phyloP scores from a whole-genome alignment of 331 rosid species.

The Pyracantha coccinea region DNA sequence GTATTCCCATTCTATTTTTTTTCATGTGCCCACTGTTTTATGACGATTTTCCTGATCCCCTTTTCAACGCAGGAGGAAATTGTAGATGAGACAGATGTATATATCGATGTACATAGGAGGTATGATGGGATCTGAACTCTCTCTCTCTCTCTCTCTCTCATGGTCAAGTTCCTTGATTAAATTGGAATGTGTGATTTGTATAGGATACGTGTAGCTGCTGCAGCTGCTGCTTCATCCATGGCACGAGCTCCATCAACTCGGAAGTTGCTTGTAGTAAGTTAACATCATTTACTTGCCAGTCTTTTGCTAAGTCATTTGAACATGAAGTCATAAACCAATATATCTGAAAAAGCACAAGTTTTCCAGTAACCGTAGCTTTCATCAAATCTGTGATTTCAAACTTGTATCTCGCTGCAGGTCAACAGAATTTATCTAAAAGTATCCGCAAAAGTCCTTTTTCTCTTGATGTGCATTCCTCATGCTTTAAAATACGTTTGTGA shows the following conservation, averaged over 20 bases:
- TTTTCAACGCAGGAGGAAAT: constrained; percentile 32
- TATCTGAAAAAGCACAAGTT: neutral
- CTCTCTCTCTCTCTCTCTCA: neutral
- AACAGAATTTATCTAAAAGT: neutral
- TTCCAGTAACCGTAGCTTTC: neutral
- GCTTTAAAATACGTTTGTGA: neutral
- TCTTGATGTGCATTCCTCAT: neutral
- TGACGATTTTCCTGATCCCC: neutral
- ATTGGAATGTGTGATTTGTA: neutral
- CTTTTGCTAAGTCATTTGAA: neutral
- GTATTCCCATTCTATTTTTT: neutral
- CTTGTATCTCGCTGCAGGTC: neutral
- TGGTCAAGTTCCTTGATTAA: neutral
- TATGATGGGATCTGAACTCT: neutral
- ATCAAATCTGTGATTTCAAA: neutral
- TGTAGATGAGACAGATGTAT: constrained; percentile 45
- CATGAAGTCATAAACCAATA: neutral
- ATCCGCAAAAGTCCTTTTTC: neutral
- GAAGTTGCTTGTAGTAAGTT: constrained; percentile 29
- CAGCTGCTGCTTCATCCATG: constrained; percentile 50
- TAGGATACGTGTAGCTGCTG: constrained; percentile 49
- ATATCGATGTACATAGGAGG: constrained; percentile 36
- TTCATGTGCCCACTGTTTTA: neutral
- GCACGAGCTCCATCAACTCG: constrained; percentile 49
- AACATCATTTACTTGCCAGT: neutral